phyloP scores from a whole-genome alignment of 306 rosid species.

The Trifolium pratense region DNA sequence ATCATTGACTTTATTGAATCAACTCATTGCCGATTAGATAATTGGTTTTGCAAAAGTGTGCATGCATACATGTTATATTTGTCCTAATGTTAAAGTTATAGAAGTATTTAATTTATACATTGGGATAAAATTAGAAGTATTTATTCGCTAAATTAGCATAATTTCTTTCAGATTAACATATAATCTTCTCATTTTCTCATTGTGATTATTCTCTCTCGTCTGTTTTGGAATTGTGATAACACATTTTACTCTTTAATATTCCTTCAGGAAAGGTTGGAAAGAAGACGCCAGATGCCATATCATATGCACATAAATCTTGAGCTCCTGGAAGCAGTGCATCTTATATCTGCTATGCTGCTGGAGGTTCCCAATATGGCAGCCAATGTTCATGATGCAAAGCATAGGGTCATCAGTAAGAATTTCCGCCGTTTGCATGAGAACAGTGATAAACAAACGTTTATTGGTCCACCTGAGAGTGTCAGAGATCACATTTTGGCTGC shows the following conservation, averaged over 20 bases:
- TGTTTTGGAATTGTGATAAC: background rate
- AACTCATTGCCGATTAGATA: background rate
- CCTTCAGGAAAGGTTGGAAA: conserved; percentile 92
- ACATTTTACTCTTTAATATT: background rate
- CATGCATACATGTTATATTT: background rate
- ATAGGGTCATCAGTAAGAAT: conserved; percentile 74
- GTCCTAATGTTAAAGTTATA: background rate
- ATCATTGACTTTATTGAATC: background rate
- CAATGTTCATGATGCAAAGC: conserved; percentile 77
- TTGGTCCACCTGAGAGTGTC: conserved; percentile 93
- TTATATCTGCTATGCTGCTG: conserved; percentile 91
- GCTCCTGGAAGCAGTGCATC: conserved; percentile 89
- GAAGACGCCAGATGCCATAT: conserved; percentile 98
- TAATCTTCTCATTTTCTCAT: background rate
- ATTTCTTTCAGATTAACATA: background rate
- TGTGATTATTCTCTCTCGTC: background rate
- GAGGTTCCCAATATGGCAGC: conserved; percentile 97
- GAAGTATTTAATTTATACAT: background rate
- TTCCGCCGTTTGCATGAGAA: conserved; percentile 80
- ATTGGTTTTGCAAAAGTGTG: background rate
- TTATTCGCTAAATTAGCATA: background rate
- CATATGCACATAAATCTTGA: conserved; percentile 99
- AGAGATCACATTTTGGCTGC: conserved; percentile 96
- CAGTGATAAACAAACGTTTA: conserved; percentile 84
- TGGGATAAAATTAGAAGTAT: background rate